Base-by-base conservation (phyloP, 768 basidiomycete species). In the Strobilomyces echinocephalus region DNA sequence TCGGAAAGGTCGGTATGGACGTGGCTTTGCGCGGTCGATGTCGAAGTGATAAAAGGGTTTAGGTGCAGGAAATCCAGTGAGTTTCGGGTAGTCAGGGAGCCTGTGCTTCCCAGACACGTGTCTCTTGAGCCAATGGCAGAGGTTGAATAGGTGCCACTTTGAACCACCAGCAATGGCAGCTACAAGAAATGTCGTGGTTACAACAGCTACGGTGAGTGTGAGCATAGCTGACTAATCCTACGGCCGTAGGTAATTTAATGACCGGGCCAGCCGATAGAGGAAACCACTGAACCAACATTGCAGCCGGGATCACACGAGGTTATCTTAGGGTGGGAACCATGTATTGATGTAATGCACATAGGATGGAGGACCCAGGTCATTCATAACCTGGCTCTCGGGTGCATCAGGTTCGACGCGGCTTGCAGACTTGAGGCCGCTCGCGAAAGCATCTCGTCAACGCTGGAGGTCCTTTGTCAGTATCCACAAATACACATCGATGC, bases 401-500 rank as follows among this genome's bases (percentile, higher is more conserved):
- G 46, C 45, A 80, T 69, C 24, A 78, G 59, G 47, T 69, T 65
- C 33, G 73, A 72, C 2, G 80, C 80, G 5, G 64, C 62, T 35
- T 72, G 69, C 44, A 92, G 63, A 57, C 79, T 81, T 52, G 73
- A 71, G 15, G 82, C 82, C 0, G 91, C 91, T 10, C 81, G 86
- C 9, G 59, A 72, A 20, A 95, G 85, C 56, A 95, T 77, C 57
- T 93, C 88, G 48, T 95, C 91, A 46, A 95, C 82, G 67, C 87
- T 89, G 52, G 1, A 41, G 6, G 21, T 44, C 16, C 14, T n/a
- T 34, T 8, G 50, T 62, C n/a, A 66, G 41, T 26, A 52, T 44
- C 33, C 35, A 21, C 46, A 6, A 7, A 49, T 46, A 60, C 8
- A 42, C n/a, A n/a, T n/a, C n/a, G 10, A 33, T 43, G 21, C 28